These are phyloP conservation scores for Ustilago loliicola DNA, from an alignment of 1,284 basidiomycete genomes.

Conservation along the genomic window DNA sequence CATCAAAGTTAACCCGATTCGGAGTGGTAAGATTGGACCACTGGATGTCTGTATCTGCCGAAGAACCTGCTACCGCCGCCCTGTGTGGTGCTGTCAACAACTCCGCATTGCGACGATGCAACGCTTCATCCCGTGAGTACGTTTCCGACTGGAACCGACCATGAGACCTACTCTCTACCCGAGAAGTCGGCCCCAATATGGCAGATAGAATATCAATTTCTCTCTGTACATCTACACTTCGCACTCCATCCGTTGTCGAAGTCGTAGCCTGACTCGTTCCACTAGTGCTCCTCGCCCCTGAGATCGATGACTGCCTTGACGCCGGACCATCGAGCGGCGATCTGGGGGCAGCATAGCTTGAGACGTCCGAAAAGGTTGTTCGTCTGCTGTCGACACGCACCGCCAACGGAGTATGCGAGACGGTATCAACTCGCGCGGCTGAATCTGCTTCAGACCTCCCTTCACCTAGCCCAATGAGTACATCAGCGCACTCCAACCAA, in stretches of 20 bases:
- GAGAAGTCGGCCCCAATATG: constrained; percentile 44
- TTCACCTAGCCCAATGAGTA: constrained; percentile 56
- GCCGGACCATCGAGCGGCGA: constrained; percentile 26
- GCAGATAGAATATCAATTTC: constrained; percentile 62
- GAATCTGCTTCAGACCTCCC: constrained; percentile 52
- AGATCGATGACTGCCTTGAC: constrained; percentile 16
- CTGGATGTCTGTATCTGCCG: background rate
- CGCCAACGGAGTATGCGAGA: constrained; percentile 43
- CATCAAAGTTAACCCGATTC: constrained; percentile 12
- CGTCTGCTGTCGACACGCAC: constrained; percentile 24
- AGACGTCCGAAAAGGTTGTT: constrained; percentile 28
- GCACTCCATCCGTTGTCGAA: constrained; percentile 27
- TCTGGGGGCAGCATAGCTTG: constrained; percentile 12
- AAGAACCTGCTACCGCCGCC: background rate
- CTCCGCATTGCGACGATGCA: constrained; percentile 5
- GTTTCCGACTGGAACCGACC: constrained; percentile 39
- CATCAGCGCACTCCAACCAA: constrained; percentile 63
- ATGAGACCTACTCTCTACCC: constrained; percentile 21
- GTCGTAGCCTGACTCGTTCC: constrained; percentile 36
- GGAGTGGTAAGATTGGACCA: constrained; percentile 14
- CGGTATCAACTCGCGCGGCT: constrained; percentile 41
- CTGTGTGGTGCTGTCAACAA: background rate
- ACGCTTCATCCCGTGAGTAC: constrained; percentile 17
- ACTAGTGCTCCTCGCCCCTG: constrained; percentile 35
- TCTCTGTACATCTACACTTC: constrained; percentile 50